phyloP scores from a whole-genome alignment of 352 stramenopile genomes.

The Saprolegnia parasitica region DNA sequence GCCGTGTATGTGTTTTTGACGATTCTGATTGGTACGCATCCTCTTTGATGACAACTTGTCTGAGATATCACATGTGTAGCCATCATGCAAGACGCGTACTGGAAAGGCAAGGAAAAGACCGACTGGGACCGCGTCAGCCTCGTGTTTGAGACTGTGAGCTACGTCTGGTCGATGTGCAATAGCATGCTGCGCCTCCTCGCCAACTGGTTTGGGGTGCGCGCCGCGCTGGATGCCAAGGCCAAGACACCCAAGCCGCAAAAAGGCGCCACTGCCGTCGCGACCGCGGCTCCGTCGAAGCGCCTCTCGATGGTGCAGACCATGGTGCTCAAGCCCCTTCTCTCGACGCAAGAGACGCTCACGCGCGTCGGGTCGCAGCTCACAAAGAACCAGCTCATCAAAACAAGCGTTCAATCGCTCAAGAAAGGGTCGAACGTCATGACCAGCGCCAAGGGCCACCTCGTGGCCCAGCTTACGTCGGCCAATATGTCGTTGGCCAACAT shows the following conservation, averaged over 20 bases:
- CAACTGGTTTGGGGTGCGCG: background rate
- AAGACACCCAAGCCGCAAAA: background rate
- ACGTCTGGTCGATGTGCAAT: background rate
- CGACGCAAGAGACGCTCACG: constrained; percentile 9
- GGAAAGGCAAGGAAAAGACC: constrained; percentile 6
- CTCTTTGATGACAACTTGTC: background rate
- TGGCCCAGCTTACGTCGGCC: constrained; percentile 31
- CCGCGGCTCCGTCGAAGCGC: background rate
- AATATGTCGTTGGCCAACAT: constrained; percentile 5
- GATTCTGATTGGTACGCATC: constrained; percentile 31
- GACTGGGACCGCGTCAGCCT: constrained; percentile 17
- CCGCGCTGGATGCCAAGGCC: background rate
- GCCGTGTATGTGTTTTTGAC: constrained; percentile 45
- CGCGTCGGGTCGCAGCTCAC: background rate
- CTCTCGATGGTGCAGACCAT: constrained; percentile 10
- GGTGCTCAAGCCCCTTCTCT: constrained; percentile 4
- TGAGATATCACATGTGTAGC: background rate
- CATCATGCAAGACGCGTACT: constrained; percentile 25
- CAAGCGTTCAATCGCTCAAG: background rate
- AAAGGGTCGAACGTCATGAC: constrained; percentile 29
- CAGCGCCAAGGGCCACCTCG: constrained; percentile 27
- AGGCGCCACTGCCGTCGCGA: background rate
- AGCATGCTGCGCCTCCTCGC: background rate
- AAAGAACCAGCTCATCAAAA: constrained; percentile 3
- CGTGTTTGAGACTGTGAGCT: constrained; percentile 2